Conservation (phyloP, 495 filamentous ascomycete species). For the Xylaria palmicola region DNA sequence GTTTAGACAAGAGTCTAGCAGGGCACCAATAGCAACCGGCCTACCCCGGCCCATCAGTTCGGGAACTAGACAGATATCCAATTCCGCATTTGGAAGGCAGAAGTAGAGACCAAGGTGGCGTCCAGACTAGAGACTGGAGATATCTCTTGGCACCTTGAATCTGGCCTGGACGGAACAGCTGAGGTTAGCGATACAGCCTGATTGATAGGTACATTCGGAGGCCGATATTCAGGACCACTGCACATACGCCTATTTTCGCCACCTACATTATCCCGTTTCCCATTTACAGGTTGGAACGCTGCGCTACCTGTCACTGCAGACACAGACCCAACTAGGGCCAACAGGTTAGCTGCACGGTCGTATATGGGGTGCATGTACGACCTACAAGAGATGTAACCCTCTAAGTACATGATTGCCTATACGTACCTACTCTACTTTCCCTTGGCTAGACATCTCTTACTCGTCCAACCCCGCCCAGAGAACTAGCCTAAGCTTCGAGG, state of each 20-base stretch:
- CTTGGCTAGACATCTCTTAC: background rate
- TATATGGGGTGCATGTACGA: constrained; percentile 4
- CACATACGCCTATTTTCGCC: background rate
- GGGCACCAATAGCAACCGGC: background rate
- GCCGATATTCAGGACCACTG: too few relatives aligned
- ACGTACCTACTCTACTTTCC: too few relatives aligned
- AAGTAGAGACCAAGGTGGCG: background rate
- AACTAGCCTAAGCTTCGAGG: background rate
- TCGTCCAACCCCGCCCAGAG: background rate
- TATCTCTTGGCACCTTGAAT: too few relatives aligned
- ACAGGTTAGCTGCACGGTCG: background rate
- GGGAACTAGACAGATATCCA: background rate
- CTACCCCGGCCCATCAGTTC: background rate
- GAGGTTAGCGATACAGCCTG: background rate
- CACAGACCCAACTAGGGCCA: background rate
- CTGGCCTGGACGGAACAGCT: background rate
- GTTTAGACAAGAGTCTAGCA: background rate
- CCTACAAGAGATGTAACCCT: background rate
- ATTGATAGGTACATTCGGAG: too few relatives aligned
- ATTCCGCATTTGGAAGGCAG: constrained; percentile 15
- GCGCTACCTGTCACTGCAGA: background rate
- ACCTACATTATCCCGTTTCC: background rate
- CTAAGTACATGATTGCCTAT: background rate
- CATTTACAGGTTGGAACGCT: background rate
- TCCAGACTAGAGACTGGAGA: background rate